Evolutionary conservation across 106 monocot species (phyloP).

Genomic region (Dendrobium officinale): DNA sequence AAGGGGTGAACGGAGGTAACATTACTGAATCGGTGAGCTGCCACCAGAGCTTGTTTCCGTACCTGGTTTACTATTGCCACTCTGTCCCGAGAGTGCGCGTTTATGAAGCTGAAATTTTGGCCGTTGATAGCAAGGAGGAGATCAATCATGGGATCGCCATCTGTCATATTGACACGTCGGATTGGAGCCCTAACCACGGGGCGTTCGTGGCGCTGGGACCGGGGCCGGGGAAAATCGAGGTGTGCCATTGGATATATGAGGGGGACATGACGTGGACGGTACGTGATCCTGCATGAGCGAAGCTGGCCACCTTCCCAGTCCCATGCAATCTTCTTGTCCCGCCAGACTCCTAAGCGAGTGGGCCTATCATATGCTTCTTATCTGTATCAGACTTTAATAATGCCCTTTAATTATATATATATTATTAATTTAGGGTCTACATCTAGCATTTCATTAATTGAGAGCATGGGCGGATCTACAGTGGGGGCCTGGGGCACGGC

Average conservation of each 20-base stretch:
- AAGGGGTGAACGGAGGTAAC: constrained; percentile 57
- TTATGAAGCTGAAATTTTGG: constrained; percentile 72
- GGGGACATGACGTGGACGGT: constrained; percentile 95
- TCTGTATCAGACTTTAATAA: too few species aligned
- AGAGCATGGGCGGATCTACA: too few species aligned
- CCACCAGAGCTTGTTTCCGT: constrained; percentile 95
- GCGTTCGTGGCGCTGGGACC: constrained; percentile 77
- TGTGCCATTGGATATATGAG: constrained; percentile 96
- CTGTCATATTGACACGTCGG: constrained; percentile 93
- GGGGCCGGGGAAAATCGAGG: constrained; percentile 81
- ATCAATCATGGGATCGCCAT: constrained; percentile 86
- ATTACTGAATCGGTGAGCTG: constrained; percentile 76
- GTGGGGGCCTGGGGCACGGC: too few species aligned
- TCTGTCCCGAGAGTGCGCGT: constrained; percentile 80
- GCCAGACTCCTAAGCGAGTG: too few species aligned
- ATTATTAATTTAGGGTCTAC: too few species aligned
- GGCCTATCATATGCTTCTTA: too few species aligned
- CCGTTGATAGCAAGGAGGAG: constrained; percentile 26
- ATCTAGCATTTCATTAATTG: too few species aligned
- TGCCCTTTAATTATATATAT: too few species aligned
- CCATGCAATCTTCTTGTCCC: too few species aligned
- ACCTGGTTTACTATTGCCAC: constrained; percentile 89
- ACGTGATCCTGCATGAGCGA: constrained; percentile 16
- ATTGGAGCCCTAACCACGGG: constrained; percentile 73
- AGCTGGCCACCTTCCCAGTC: not conserved